Evolutionary conservation across 2,329 filamentous ascomycete species (phyloP), one percentile per base, ranked within the genome.

Genomic region (Aspergillus caelatus): DNA sequence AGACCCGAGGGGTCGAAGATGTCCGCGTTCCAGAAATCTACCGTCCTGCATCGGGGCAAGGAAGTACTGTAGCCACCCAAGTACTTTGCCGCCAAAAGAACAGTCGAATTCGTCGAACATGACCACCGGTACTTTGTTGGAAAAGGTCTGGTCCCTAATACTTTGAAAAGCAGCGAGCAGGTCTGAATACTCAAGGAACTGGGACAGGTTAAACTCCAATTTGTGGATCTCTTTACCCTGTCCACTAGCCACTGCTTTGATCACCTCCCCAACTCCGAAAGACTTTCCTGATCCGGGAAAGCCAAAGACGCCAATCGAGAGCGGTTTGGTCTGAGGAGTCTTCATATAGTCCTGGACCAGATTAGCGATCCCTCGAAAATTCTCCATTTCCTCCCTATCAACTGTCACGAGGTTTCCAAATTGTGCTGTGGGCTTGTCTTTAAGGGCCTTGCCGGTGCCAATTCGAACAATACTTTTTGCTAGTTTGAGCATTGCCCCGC

Each of bases 281-380:
- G 59, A 61, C 52, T 61, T 57, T 7, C 59, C 59, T 23, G 36
- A 57, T 3, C 59, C 59, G 3, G 59, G 59, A 8, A 30, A n/a
- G 12, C 59, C 59, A 34, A 61, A 61, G 9, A 39, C 59, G 7
- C 59, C 59, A 26, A 61, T 61, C 8, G 34, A 61, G 8, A 61
- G 39, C 23, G 59, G 59, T 8, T 45, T 45, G 0, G 30, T 32
- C 8, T 32, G 8, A 1, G 30, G 8, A 9, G 30, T 32, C 30
- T 11, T 32, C 30, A 32, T 32, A 3, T 32, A 32, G 0, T 32
- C 30, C 30, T 11, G 30, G 8, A 32, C 30, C 1, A 32, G 30
- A 32, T 32, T 32, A 10, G 30, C 30, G 9, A 32, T 32, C 30
- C 30, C 2, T 32, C 30, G 30, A 32, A 32, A 32, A 8, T 32